Conservation (phyloP, 2,329 filamentous ascomycete species). For the Colletotrichum tropicale region DNA sequence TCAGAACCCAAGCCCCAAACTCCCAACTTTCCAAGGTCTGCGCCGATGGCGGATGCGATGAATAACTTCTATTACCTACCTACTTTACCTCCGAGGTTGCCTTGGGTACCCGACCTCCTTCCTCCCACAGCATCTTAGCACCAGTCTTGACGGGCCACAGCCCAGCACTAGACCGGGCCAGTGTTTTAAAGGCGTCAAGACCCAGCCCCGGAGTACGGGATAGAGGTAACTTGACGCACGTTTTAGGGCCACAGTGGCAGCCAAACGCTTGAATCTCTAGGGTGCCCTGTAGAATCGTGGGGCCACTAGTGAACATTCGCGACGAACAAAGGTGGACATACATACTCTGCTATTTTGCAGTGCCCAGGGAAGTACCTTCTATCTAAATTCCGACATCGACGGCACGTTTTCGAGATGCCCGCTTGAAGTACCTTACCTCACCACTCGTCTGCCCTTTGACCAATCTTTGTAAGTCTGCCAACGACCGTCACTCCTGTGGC, state of each 20-base stretch:
- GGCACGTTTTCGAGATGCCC: neutral
- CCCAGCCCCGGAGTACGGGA: conserved; percentile 2
- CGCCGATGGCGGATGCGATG: neutral
- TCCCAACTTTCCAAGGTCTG: neutral
- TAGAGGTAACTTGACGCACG: conserved; percentile 16
- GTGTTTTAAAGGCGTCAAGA: conserved; percentile 18
- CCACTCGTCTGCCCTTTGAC: neutral
- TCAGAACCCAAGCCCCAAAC: neutral
- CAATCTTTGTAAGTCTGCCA: neutral
- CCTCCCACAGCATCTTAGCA: neutral
- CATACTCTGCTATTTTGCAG: neutral
- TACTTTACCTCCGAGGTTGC: no score
- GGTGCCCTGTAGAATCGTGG: conserved; percentile 4
- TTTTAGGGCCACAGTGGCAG: conserved; percentile 12
- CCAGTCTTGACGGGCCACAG: neutral
- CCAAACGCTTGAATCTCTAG: neutral
- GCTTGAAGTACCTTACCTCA: neutral
- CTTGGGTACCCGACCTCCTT: neutral
- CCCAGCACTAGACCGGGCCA: conserved; percentile 13
- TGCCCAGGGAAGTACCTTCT: conserved; percentile 1
- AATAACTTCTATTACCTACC: neutral
- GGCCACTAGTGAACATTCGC: neutral
- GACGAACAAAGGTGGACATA: neutral
- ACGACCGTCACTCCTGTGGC: neutral
- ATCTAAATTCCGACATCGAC: neutral